Evolutionary conservation across 208 protist species (phyloP).

Genomic region (Crithidia expoeki): DNA sequence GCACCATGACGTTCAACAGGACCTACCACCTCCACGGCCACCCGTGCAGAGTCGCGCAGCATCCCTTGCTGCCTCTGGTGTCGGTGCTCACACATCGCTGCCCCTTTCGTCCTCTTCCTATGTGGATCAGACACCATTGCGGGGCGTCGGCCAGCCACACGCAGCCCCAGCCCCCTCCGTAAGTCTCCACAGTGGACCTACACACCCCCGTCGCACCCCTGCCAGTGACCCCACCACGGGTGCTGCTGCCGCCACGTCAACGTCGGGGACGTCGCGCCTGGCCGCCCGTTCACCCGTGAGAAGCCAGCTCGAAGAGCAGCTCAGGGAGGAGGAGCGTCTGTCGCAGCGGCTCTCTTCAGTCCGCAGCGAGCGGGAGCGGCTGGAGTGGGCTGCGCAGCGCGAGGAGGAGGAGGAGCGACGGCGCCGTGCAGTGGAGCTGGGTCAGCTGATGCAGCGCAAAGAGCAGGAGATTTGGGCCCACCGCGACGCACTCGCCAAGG

Average conservation of each 20-base stretch:
- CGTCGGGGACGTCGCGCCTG: neutral
- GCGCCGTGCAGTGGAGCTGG: constrained; percentile 34
- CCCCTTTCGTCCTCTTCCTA: neutral
- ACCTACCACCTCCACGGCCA: constrained; percentile 69
- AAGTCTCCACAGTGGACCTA: neutral
- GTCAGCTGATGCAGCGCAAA: constrained; percentile 36
- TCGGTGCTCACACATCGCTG: neutral
- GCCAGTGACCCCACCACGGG: too few species aligned
- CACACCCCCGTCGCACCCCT: neutral
- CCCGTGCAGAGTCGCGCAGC: constrained; percentile 34
- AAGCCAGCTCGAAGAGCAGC: constrained; percentile 52
- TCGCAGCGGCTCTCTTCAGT: constrained; percentile 29
- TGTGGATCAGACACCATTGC: neutral
- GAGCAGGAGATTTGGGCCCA: constrained; percentile 62
- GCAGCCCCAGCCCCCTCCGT: neutral
- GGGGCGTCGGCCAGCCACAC: neutral
- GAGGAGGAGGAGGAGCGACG: constrained; percentile 53
- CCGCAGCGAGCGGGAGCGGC: constrained; percentile 45
- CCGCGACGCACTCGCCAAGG: constrained; percentile 43
- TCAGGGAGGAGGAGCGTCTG: constrained; percentile 37
- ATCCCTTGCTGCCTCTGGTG: neutral
- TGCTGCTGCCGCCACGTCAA: constrained; percentile 1
- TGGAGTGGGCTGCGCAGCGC: constrained; percentile 42
- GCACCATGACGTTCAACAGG: constrained; percentile 71
- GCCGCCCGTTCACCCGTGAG: constrained; percentile 25